A percentile compares a stretch with the other conserved stretches of the same genome.
Conservation (phyloP, 2,329 filamentous ascomycete genomes). For the Fusarium lyarnte region DNA sequence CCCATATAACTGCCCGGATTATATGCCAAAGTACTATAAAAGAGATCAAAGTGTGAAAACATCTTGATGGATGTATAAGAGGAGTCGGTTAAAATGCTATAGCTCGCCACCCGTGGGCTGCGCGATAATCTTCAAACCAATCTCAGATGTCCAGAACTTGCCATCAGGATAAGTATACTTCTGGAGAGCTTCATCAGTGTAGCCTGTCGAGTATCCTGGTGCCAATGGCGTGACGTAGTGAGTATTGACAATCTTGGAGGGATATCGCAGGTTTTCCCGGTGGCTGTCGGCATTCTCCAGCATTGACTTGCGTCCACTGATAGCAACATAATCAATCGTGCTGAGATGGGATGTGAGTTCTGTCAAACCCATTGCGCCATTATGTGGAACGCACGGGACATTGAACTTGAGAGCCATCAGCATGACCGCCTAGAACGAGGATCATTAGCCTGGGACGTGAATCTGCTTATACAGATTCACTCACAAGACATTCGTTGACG, state of each 20-base stretch:
- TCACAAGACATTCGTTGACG: not conserved
- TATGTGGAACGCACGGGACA: not conserved
- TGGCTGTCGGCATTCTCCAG: not conserved
- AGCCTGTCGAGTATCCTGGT: not conserved
- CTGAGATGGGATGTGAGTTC: not conserved
- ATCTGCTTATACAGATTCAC: not conserved
- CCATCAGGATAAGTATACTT: not conserved
- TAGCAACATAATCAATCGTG: not conserved
- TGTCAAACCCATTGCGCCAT: not conserved
- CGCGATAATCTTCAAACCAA: not conserved
- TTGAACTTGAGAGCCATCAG: not conserved
- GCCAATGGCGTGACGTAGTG: not conserved
- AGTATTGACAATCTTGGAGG: not conserved
- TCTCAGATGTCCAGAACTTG: not conserved
- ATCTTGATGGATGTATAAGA: not conserved
- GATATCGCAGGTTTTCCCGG: not conserved
- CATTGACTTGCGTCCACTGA: not conserved
- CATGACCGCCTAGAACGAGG: not conserved
- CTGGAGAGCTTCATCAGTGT: not conserved
- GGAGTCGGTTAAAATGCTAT: not conserved
- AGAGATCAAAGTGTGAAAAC: rapidly evolving
- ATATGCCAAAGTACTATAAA: no score
- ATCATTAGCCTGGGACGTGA: not conserved
- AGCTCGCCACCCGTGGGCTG: not conserved
- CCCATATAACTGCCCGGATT: no score